Evolutionary conservation across 768 basidiomycete genomes (phyloP), one percentile per base, ranked within the genome.

Genomic region (Panus rudis): DNA sequence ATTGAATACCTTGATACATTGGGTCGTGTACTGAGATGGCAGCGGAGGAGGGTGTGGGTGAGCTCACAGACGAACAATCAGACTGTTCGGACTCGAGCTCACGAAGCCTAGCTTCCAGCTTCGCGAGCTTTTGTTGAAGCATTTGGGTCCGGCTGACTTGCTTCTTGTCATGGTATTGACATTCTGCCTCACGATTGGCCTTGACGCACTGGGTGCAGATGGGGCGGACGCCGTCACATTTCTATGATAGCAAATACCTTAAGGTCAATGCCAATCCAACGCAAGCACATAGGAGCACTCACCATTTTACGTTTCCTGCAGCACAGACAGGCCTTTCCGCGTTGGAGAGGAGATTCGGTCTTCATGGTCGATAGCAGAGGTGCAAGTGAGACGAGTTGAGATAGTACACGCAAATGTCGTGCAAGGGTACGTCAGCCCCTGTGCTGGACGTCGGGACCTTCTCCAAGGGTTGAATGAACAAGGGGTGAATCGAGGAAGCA

Each of bases 161-260:
- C 50, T 69, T 70, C 56, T 70, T 71, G 54, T 81, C 78, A 52
- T 80, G 76, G 62, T 79, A 82, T 42, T 70, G 60, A 57, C 80
- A 81, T 38, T 75, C 70, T 2, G 60, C 53, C 4, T 61, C 58
- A 20, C 78, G 61, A 54, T 72, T 73, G 62, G 76, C 72, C 49
- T 75, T 73, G 48, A 59, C 58, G 52, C 79, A 82, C 51, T 76
- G 75, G 17, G 62, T 59, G 53, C 79, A 81, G 26, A 71, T 64
- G 13, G 79, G 79, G 30, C 75, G 73, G 20, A 56, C 57, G 14
- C 77, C 77, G 52, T 79, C 76, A 54, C 79, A 82, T 73, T 76
- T 74, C 79, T 81, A 50, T 10, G 27, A 34, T n/a, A 37, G 22
- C 24, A 48, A 33, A 17, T 21, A 35, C 19, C 40, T 32, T 42